These are phyloP conservation scores for Talaromyces sp. DNA, from an alignment of 2,329 filamentous ascomycete genomes.

Conservation along the genomic window DNA sequence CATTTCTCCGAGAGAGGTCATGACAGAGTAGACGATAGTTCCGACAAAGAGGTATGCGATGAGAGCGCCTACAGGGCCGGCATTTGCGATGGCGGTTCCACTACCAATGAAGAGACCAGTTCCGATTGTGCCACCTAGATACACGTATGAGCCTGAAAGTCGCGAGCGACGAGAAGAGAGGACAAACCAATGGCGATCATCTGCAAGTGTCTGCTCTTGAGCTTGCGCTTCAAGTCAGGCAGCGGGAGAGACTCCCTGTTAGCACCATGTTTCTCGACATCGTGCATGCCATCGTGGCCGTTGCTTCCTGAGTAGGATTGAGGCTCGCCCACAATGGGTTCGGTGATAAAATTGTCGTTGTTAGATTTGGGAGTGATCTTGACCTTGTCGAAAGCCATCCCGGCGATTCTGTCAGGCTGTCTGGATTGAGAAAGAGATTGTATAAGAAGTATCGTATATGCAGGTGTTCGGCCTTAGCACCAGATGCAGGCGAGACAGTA, in stretches of 20 bases:
- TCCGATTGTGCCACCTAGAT: slow-evolving; percentile 62
- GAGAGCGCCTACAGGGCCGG: slow-evolving; percentile 64
- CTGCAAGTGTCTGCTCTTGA: slow-evolving; percentile 86
- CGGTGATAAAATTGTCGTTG: slow-evolving; percentile 8
- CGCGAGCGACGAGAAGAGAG: neutral
- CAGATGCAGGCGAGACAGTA: neutral
- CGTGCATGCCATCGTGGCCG: slow-evolving; percentile 19
- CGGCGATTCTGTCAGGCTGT: neutral
- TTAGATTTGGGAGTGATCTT: neutral
- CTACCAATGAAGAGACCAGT: slow-evolving; percentile 70
- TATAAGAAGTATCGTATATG: neutral
- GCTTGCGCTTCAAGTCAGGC: slow-evolving; percentile 63
- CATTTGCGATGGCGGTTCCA: slow-evolving; percentile 59
- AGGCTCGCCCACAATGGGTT: slow-evolving; percentile 3
- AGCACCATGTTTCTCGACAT: slow-evolving; percentile 39
- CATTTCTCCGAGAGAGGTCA: slow-evolving; percentile 66
- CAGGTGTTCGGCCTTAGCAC: neutral
- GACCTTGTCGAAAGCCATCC: slow-evolving; percentile 10
- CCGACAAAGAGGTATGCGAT: slow-evolving; percentile 69
- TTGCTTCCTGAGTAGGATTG: neutral
- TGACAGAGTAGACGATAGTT: slow-evolving; percentile 70
- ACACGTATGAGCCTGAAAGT: neutral
- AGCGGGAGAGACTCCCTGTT: slow-evolving; percentile 59
- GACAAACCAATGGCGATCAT: slow-evolving; percentile 96
- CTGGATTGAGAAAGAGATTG: neutral